Base-by-base conservation (phyloP, 2,329 filamentous ascomycete species). In the Fusarium guadeloupense region DNA sequence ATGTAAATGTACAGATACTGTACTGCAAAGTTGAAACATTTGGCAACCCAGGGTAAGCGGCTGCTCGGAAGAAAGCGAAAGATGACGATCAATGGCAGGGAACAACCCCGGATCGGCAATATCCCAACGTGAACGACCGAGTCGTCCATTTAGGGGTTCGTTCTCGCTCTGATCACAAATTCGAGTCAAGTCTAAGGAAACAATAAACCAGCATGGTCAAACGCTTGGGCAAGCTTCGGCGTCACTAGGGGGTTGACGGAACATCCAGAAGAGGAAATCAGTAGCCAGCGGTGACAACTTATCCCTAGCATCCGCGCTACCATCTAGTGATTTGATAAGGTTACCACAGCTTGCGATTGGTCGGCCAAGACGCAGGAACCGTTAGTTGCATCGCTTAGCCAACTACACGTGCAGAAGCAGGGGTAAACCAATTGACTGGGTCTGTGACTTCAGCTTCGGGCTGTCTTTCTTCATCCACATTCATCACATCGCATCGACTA, bases 91-190 rank as follows among this genome's bases (percentile, higher is more conserved):
- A 54, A 40, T 12, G n/a, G 17, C 49, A 42, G 44, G 48, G 49
- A 40, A 42, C 8, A 28, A 43, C 61, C 52, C 64, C 54, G 20
- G 64, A 66, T 67, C 64, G 58, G 64, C 61, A 43, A 34, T 67
- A 37, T 48, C 61, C 49, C 42, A 45, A 54, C 39, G 35, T 51
- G 64, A 35, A 5, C 31, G 14, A 26, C 39, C 17, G 9, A 35
- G 16, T 26, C n/a, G 20, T 31, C 5, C n/a, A 12, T 23, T 19
- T 12, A 52, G 51, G 50, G 54, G 42, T 31, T 19, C 20, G 42
- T 31, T 19, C 20, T 21, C 12, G 43, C 17, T 42, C 38, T 30
- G n/a, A 33, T 26, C 20, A 39, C 7, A 16, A 6, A 25, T 25
- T 9, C 5, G 5, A 5, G 41, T 23, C 31, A 48, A 41, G 37